Evolutionary conservation across 2,329 filamentous ascomycete species (phyloP), one percentile per base, ranked within the genome.

Genomic region (Xenoacremonium recifei): DNA sequence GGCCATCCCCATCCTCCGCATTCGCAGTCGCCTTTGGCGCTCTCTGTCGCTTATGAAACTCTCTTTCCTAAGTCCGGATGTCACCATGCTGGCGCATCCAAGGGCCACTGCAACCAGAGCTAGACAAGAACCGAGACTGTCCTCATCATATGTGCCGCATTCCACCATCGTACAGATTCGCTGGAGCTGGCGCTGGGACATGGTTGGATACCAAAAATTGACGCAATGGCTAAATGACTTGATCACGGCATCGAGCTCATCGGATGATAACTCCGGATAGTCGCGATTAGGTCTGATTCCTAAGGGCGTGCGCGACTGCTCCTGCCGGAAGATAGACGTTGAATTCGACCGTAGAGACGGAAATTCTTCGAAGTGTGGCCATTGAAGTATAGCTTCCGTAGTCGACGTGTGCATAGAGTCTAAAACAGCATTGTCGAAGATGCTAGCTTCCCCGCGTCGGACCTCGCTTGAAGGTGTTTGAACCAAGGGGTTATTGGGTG

Each of bases 151-250:
- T 6, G 62, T 60, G 0, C 65, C 67, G 1, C 49, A 52, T 4
- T 58, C 44, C 2, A 75, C 54, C 3, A 59, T 59, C 1, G 40
- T 35, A 6, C 65, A 59, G 4, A 69, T 55, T 17, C 49, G 51
- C 2, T 60, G 48, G 1, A 74, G 52, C 19, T 69, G 71, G 0
- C 48, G 44, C 32, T 62, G 63, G 0, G 72, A 71, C 60, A 75
- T 66, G 5, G 71, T 74, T 0, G 73, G 75, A 41, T 77, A 77
- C 71, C 72, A 77, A 35, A 76, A 76, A 53, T 77, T 78, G 31
- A 76, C 60, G 23, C 65, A 69, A 3, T 58, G 55, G 45, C 73
- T 64, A 34, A 78, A 78, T 0, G 69, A 65, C 2, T 62, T 55
- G 0, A 76, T 52, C 5, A 73, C 67, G 0, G 54, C 53, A 13